Conservation (phyloP, 768 basidiomycete genomes). For the Coprinopsis strossmayeri region DNA sequence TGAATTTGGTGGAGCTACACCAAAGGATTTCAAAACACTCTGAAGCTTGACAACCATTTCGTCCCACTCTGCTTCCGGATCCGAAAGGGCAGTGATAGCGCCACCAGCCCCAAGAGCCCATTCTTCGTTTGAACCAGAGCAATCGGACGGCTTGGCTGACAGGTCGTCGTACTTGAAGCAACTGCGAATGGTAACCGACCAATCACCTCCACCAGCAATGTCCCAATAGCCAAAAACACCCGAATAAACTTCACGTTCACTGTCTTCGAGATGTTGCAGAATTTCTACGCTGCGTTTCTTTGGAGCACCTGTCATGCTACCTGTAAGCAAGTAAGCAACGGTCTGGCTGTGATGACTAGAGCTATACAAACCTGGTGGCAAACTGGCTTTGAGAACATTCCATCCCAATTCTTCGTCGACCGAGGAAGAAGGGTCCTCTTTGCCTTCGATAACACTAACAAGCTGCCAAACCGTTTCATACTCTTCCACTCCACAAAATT, state of each 20-base stretch:
- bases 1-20: constrained; percentile 21
- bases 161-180: constrained; percentile 68
- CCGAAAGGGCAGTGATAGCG: constrained; percentile 90
- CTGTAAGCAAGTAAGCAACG: constrained; percentile 29
- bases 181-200: constrained; percentile 91
- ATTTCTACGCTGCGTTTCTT: constrained; percentile 93
- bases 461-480: constrained; percentile 95
- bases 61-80: constrained; percentile 85
- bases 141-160: constrained; percentile 9
- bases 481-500: constrained; percentile 85
- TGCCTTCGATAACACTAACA: constrained; percentile 79
- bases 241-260: constrained; percentile 77
- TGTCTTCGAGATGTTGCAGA: constrained; percentile 69
- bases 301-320: constrained; percentile 96
- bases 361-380: constrained; percentile 72
- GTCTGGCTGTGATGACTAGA: background rate
- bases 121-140: constrained; percentile 30
- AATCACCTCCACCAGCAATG: constrained; percentile 83
- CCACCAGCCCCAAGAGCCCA: constrained; percentile 92
- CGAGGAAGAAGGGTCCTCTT: constrained; percentile 14
- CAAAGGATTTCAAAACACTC: constrained; percentile 66
- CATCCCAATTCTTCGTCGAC: constrained; percentile 57
- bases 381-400: constrained; percentile 69
- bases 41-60: constrained; percentile 87
- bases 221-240: constrained; percentile 93